phyloP scores from a whole-genome alignment of 2,329 filamentous ascomycete species.

The Neoscytalidium dimidiatum region DNA sequence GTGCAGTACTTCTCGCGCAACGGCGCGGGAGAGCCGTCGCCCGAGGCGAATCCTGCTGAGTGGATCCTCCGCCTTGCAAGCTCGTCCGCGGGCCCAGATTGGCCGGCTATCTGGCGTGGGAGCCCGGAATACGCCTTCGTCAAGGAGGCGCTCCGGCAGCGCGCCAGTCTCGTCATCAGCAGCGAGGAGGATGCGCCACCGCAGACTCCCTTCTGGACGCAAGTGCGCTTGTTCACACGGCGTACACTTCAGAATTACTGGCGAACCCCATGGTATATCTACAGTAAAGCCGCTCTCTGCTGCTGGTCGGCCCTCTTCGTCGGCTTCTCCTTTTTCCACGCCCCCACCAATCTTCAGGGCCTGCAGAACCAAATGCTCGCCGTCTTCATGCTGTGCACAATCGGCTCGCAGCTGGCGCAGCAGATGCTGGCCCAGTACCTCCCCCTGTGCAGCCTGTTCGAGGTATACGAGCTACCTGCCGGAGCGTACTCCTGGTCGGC shows the following conservation, averaged over 20 bases:
- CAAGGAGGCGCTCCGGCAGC: background rate
- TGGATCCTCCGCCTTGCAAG: slow-evolving; percentile 54
- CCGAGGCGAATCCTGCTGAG: slow-evolving; percentile 58
- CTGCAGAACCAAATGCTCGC: slow-evolving; percentile 51
- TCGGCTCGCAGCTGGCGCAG: slow-evolving; percentile 51
- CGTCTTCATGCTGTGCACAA: slow-evolving; percentile 52
- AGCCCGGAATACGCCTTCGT: background rate
- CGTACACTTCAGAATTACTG: slow-evolving; percentile 29
- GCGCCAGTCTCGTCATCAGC: background rate
- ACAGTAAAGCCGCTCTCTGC: slow-evolving; percentile 45
- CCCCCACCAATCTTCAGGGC: slow-evolving; percentile 39
- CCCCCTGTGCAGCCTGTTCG: slow-evolving; percentile 60
- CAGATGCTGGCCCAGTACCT: slow-evolving; percentile 63
- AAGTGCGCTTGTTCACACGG: slow-evolving; percentile 19
- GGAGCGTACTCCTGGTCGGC: slow-evolving; percentile 76
- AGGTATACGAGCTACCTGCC: slow-evolving; percentile 61
- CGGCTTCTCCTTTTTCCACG: slow-evolving; percentile 45
- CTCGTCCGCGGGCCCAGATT: background rate
- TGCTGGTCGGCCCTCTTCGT: slow-evolving; percentile 33
- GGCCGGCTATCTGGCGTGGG: background rate
- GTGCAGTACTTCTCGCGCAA: slow-evolving; percentile 51
- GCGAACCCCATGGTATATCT: slow-evolving; percentile 47
- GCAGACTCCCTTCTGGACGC: slow-evolving; percentile 18
- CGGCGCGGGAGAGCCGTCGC: slow-evolving; percentile 56
- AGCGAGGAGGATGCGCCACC: background rate